Percentiles rank a stretch among this genome's conserved stretches.
Evolutionary conservation across 441 rosid species (phyloP).

Genomic region (Populus trichocarpa): DNA sequence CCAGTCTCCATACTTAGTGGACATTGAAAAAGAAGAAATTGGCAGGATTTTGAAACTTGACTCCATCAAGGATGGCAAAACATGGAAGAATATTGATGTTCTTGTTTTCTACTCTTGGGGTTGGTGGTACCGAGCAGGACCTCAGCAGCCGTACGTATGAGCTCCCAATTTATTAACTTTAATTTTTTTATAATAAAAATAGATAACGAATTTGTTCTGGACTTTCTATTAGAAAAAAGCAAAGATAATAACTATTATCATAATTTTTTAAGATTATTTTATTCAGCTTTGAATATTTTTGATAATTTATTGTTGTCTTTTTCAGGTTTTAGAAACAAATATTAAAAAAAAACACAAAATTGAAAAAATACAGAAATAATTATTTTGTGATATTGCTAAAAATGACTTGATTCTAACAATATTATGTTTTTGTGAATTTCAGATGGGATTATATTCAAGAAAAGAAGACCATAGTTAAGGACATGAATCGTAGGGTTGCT

Average conservation of each 20-base stretch:
- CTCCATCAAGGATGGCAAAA: constrained; percentile 57
- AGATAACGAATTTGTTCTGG: too few relatives aligned
- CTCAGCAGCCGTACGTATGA: constrained; percentile 70
- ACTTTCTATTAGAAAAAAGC: too few relatives aligned
- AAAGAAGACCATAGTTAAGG: constrained; percentile 45
- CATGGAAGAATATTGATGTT: constrained; percentile 62
- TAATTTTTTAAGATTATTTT: too few relatives aligned
- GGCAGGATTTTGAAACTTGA: constrained; percentile 78
- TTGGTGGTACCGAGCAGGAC: constrained; percentile 89
- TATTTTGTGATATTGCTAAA: not conserved
- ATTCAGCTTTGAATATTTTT: too few relatives aligned
- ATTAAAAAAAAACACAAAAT: too few relatives aligned
- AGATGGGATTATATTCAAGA: constrained; percentile 75
- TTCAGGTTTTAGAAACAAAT: too few relatives aligned
- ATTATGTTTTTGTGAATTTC: not conserved
- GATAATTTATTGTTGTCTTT: too few relatives aligned
- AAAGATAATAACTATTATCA: too few relatives aligned
- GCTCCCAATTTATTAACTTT: not conserved
- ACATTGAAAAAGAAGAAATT: constrained; percentile 45
- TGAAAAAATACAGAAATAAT: not conserved
- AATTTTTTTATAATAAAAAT: too few relatives aligned
- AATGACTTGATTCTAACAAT: not conserved
- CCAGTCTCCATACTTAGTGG: constrained; percentile 60
- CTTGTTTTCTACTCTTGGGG: constrained; percentile 90
- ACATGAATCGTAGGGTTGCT: constrained; percentile 79